These are phyloP conservation scores for Cryoendolithus antarcticus DNA, from an alignment of 2,329 filamentous ascomycete species.

Conservation along the genomic window DNA sequence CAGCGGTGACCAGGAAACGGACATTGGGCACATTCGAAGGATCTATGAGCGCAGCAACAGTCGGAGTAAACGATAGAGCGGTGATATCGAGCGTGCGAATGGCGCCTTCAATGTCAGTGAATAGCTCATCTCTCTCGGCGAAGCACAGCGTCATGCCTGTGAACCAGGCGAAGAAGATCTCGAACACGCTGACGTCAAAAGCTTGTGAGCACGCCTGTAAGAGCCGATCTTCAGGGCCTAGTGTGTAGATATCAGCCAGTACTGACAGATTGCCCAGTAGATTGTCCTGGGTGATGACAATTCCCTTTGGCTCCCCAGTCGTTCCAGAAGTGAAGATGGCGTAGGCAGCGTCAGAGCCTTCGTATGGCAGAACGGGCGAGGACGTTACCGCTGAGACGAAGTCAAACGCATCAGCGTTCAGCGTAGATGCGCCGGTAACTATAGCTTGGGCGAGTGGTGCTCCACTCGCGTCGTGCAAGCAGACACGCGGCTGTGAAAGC, in stretches of 20 bases:
- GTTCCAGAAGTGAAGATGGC: conserved; percentile 76
- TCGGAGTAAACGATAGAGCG: conserved; percentile 76
- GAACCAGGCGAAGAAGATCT: conserved; percentile 77
- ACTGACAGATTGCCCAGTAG: conserved; percentile 63
- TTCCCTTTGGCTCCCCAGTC: conserved; percentile 68
- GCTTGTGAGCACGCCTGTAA: conserved; percentile 74
- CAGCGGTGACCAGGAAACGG: conserved; percentile 65
- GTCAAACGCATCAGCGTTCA: conserved; percentile 26
- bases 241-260: conserved; percentile 55
- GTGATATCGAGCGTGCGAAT: conserved; percentile 56
- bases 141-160: conserved; percentile 68
- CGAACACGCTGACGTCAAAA: conserved; percentile 80
- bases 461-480: conserved; percentile 27
- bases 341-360: conserved; percentile 40
- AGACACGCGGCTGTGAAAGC: conserved; percentile 43
- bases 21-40: conserved; percentile 58
- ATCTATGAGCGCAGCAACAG: conserved; percentile 63
- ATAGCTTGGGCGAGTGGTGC: conserved; percentile 7
- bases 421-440: conserved; percentile 6
- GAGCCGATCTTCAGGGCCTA: conserved; percentile 42
- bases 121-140: conserved; percentile 60
- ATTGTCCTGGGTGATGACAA: conserved; percentile 64
- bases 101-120: conserved; percentile 56
- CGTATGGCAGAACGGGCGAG: conserved; percentile 13
- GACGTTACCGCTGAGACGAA: no score